Conservation (phyloP, 257 asterid genomes). For the Prunella vulgaris region DNA sequence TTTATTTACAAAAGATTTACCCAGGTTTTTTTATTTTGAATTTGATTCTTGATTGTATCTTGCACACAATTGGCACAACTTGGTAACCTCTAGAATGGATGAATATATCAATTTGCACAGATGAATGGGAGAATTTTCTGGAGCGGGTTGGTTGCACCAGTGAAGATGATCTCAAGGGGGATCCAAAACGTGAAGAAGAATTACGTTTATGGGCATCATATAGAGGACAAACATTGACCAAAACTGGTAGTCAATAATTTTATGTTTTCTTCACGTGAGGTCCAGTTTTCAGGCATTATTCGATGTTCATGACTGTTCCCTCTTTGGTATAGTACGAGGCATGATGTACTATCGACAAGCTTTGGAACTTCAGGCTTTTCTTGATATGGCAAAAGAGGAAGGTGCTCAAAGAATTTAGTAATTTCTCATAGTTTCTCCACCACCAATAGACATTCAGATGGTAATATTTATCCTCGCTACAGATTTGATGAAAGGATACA, state of each 20-base stretch:
- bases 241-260: constrained; percentile 56
- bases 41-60: constrained; percentile 16
- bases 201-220: constrained; percentile 96
- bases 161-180: constrained; percentile 78
- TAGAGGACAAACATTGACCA: constrained; percentile 96
- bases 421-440: constrained; percentile 11
- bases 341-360: constrained; percentile 99
- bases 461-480: constrained; percentile 19
- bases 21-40: constrained; percentile 52
- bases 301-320: constrained; percentile 8
- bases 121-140: constrained; percentile 93
- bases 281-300: background rate
- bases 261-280: constrained; percentile 1
- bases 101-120: constrained; percentile 33
- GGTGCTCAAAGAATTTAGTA: constrained; percentile 43
- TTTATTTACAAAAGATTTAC: constrained; percentile 84
- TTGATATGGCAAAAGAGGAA: constrained; percentile 96
- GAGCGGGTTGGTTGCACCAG: constrained; percentile 60
- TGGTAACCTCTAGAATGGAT: constrained; percentile 15
- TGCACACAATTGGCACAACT: background rate
- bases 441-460: background rate
- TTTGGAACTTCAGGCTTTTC: constrained; percentile 94
- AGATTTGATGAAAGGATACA: constrained; percentile 93
- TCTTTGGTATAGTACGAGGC: constrained; percentile 65
- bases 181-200: constrained; percentile 61